Conservation (phyloP, 768 basidiomycete genomes). For the Mycena haematopus region DNA sequence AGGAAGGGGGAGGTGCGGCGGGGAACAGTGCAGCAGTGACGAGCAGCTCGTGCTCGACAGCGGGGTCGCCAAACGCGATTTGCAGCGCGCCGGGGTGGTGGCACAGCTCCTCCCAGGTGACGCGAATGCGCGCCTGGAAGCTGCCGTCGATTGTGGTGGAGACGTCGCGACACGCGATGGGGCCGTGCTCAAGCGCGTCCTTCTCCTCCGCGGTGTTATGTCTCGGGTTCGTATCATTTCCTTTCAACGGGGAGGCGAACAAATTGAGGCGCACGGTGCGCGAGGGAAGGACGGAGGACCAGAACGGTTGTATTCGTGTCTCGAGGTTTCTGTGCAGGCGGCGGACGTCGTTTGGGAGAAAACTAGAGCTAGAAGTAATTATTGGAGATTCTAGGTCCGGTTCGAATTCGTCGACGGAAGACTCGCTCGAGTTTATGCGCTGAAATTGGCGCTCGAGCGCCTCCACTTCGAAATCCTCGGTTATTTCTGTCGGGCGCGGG, state of each 20-base stretch:
- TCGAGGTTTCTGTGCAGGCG: slow-evolving; percentile 80
- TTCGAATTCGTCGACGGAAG: slow-evolving; percentile 22
- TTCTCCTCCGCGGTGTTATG: slow-evolving; percentile 35
- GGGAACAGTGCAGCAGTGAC: slow-evolving; percentile 61
- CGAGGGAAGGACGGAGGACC: slow-evolving; percentile 72
- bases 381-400: slow-evolving; percentile 27
- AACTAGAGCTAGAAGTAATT: slow-evolving; percentile 24
- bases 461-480: slow-evolving; percentile 62
- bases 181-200: slow-evolving; percentile 42
- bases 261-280: slow-evolving; percentile 68
- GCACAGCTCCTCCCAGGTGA: slow-evolving; percentile 75
- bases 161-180: slow-evolving; percentile 58
- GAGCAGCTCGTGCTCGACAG: slow-evolving; percentile 60
- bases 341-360: slow-evolving; percentile 41
- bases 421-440: slow-evolving; percentile 34
- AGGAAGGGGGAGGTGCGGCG: slow-evolving; percentile 32
- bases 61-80: slow-evolving; percentile 61
- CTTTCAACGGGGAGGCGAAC: slow-evolving; percentile 51
- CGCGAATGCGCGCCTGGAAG: slow-evolving; percentile 66
- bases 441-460: slow-evolving; percentile 62
- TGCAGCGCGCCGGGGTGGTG: slow-evolving; percentile 62
- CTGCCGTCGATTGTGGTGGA: slow-evolving; percentile 72
- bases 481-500: slow-evolving; percentile 63
- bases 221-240: slow-evolving; percentile 23
- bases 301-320: slow-evolving; percentile 77